phyloP scores from a whole-genome alignment of 1,284 basidiomycete species.

The Boletellus deceptivus region DNA sequence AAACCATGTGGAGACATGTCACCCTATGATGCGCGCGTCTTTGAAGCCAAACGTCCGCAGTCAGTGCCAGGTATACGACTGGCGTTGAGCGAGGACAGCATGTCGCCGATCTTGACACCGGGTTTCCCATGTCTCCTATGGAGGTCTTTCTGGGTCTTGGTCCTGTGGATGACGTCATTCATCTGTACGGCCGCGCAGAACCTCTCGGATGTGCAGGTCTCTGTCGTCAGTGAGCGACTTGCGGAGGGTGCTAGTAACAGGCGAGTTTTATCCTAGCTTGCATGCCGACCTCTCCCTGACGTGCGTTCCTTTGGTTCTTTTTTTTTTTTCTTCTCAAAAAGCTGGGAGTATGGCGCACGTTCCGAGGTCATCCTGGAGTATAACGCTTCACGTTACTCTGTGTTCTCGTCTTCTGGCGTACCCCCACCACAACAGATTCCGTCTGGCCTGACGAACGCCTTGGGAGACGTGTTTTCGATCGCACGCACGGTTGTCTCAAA shows the following conservation, averaged over 20 bases:
- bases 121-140: neutral
- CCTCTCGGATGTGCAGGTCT: constrained; percentile 25
- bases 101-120: too few relatives aligned
- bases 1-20: too few relatives aligned
- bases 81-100: too few relatives aligned
- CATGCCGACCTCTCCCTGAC: neutral
- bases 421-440: constrained; percentile 43
- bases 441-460: constrained; percentile 33
- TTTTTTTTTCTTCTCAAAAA: constrained; percentile 29
- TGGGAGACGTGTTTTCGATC: constrained; percentile 58
- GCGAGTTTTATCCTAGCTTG: constrained; percentile 5
- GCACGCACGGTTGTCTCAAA: constrained; percentile 53
- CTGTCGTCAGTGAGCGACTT: constrained; percentile 24
- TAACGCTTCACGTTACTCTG: constrained; percentile 47
- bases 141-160: neutral
- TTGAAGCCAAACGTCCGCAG: too few relatives aligned
- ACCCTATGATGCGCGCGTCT: too few relatives aligned
- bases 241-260: constrained; percentile 33
- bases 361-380: constrained; percentile 60
- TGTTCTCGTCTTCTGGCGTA: constrained; percentile 43
- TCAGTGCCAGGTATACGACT: too few relatives aligned
- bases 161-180: constrained; percentile 12
- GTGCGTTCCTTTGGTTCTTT: too few relatives aligned
- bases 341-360: constrained; percentile 68
- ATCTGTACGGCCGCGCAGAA: constrained; percentile 20